Base-by-base conservation (phyloP, 2,329 filamentous ascomycete species). In the Lachnellula occidentalis region DNA sequence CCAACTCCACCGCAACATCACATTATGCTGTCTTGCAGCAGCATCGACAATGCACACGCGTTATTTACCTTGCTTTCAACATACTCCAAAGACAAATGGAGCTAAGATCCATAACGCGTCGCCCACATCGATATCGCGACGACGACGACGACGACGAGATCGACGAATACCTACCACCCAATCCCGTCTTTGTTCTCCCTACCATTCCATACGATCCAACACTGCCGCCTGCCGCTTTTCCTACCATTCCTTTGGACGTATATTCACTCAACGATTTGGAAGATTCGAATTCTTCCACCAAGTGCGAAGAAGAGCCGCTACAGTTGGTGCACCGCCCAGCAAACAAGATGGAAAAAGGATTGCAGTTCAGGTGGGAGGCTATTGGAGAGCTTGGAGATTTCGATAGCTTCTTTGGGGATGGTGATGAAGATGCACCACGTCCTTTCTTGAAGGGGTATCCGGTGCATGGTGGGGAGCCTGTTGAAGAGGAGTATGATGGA, bases 41-140 rank as follows among this genome's bases (percentile, higher is more conserved):
- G 34, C 34, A 31, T 36, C 34, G n/a, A 34, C 3, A 45, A 47
- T 39, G 31, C 15, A 46, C 45, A 34, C 34, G 45, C 45, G 36
- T 12, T 37, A n/a, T 31, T 51, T 57, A 50, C 46, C 47, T 51
- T 39, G 36, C 24, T 31, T 31, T 31, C 9, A 9, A 31, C 27
- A 31, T 39, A 39, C 14, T 39, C 8, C 2, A 39, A 17, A 39
- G 17, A 39, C 15, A 24, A 31, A 56, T 56, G 54, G 45, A 31
- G 24, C 50, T 51, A 14, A 45, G 53, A 37, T 12, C 31, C 22
- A 57, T 36, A 22, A 51, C 17, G 14, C 51, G 50, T 8, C 57
- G 53, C 9, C 63, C 64, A 8, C 59, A 60, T 7, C 60, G 61
- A 1, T 70, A 71, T 43, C 51, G 53, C 12, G 64, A 69, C 17